Percentiles rank a stretch among this genome's conserved stretches.
Conservation (phyloP, 2,329 filamentous ascomycete species). For the Fusarium sp. region DNA sequence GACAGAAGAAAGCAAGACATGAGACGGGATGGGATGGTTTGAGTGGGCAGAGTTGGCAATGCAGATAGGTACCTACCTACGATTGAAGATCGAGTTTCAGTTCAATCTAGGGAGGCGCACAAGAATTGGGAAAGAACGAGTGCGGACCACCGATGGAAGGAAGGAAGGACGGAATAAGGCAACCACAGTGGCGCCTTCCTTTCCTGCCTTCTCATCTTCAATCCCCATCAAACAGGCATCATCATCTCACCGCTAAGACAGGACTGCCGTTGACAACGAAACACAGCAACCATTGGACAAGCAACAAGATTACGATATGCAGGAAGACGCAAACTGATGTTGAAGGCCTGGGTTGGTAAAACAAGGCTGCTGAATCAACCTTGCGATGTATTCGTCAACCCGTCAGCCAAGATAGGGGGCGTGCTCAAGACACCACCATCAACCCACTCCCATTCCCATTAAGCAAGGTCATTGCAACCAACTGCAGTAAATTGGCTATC, state of each 20-base stretch:
- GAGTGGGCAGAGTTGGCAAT: background rate
- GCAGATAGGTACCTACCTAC: background rate
- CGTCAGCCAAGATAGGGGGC: slow-evolving; percentile 22
- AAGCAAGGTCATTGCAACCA: background rate
- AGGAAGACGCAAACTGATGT: background rate
- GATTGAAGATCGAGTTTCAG: background rate
- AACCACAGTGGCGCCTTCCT: background rate
- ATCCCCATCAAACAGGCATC: background rate
- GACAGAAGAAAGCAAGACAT: slow-evolving; percentile 9
- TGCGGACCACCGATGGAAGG: background rate
- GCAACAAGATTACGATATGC: background rate
- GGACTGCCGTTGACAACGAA: background rate
- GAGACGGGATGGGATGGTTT: slow-evolving; percentile 2
- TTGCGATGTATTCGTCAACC: background rate
- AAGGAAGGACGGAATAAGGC: background rate
- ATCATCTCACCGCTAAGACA: slow-evolving; percentile 15
- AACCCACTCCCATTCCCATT: background rate
- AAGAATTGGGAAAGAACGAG: background rate
- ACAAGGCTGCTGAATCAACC: slow-evolving; percentile 3
- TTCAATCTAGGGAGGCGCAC: background rate
- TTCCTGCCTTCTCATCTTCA: background rate
- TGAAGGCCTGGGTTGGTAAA: background rate
- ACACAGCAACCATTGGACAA: background rate
- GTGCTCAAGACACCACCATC: slow-evolving; percentile 9
- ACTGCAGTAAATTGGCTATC: background rate